Evolutionary conservation across 306 rosid species (phyloP), one percentile per base, ranked within the genome.

Genomic region (Begonia peltatifolia): DNA sequence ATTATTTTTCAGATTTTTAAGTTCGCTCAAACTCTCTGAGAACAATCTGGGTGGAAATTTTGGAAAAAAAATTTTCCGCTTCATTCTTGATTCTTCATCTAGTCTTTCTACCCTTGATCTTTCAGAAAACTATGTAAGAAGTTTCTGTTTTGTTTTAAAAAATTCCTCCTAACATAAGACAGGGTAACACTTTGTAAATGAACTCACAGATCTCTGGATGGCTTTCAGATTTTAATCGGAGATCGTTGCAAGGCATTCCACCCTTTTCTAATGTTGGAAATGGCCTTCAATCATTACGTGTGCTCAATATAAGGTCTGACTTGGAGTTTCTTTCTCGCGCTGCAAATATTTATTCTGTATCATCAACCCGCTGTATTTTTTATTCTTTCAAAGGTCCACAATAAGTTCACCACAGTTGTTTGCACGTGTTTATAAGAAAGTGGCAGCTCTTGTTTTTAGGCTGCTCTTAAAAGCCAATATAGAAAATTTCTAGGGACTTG

Each of bases 171-270:
- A 36, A 36, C 15, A 59, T 42, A 58, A 57, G 54, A 57, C 62
- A 70, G 63, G 60, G 47, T 46, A 54, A 70, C 57, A 47, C 61
- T 68, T 58, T 42, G 17, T 54, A 12, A 47, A 50, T 58, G 50
- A 69, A 55, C 57, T 47, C 78, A 68, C 73, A 89, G 97, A 78
- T 90, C 59, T 53, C 82, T 46, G 97, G 95, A 55, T 90, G 95
- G 85, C 87, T 90, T 61, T 76, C 83, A 72, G 66, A 76, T 65
- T 78, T 74, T 66, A 74, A 51, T 60, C 46, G 42, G 64, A 74
- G 78, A 63, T 62, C 62, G 60, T 55, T 64, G 46, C 65, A 63
- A 38, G 63, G 50, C 49, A 55, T 68, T 36, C 64, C 36, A 20
- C 42, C 62, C 22, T 73, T 71, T 44, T 56, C 55, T 18, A 68